These are phyloP conservation scores for Diddensiella santjacobensis DNA, from an alignment of 805 yeast species.

Conservation along the genomic window DNA sequence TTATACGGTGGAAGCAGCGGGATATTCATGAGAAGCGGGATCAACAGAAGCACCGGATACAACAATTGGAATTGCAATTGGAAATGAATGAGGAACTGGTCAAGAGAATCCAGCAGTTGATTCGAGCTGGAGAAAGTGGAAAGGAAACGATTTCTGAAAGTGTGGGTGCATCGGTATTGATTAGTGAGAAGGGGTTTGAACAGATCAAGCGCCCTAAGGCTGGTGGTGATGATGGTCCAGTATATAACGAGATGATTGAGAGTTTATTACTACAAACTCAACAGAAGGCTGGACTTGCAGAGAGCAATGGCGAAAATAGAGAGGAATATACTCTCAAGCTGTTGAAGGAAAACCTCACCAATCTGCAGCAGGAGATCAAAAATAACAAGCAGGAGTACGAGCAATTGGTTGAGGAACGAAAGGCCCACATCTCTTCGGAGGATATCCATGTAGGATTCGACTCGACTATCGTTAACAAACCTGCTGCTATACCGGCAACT, in stretches of 20 bases:
- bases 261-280: conserved; percentile 77
- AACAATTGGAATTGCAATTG: conserved; percentile 67
- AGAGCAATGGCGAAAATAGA: conserved; percentile 42
- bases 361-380: conserved; percentile 61
- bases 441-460: conserved; percentile 93
- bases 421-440: conserved; percentile 76
- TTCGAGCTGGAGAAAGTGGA: conserved; percentile 40
- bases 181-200: conserved; percentile 24
- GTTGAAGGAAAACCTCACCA: conserved; percentile 58
- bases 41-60: conserved; percentile 74
- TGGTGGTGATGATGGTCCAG: conserved; percentile 33
- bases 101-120: conserved; percentile 63
- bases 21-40: conserved; percentile 92
- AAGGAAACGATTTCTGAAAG: conserved; percentile 24
- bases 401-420: conserved; percentile 65
- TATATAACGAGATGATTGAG: conserved; percentile 90
- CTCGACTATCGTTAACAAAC: conserved; percentile 69
- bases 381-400: conserved; percentile 65
- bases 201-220: conserved; percentile 24
- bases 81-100: conserved; percentile 78
- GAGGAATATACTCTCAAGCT: conserved; percentile 35
- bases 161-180: conserved; percentile 24
- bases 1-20: conserved; percentile 94
- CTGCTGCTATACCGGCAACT: conserved; percentile 21
- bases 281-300: conserved; percentile 43